phyloP scores from a whole-genome alignment of 106 monocot genomes.

The Alisma plantagoaquatica region DNA sequence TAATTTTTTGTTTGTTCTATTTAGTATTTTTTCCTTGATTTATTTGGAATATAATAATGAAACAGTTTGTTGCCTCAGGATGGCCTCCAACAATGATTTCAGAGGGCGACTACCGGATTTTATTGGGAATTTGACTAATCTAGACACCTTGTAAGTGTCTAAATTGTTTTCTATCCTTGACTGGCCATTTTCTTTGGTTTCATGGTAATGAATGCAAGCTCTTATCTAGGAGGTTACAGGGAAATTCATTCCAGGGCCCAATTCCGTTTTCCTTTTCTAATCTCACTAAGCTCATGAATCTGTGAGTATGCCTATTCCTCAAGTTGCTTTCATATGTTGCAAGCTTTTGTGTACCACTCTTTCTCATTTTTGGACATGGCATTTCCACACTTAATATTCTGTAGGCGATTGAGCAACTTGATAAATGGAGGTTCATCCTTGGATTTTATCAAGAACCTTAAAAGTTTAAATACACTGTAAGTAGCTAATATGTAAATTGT shows the following conservation, averaged over 20 bases:
- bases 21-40: too few species aligned
- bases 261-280: constrained; percentile 12
- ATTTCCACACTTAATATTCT: background rate
- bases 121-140: constrained; percentile 13
- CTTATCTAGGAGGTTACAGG: constrained; percentile 6
- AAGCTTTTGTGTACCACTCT: too few species aligned
- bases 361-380: too few species aligned
- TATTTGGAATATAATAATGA: too few species aligned
- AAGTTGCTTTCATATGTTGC: background rate
- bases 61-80: too few species aligned
- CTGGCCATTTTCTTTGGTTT: background rate
- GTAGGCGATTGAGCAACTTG: constrained; percentile 15
- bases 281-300: constrained; percentile 1
- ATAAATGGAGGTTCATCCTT: constrained; percentile 11
- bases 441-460: constrained; percentile 11
- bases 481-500: background rate
- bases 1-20: too few species aligned
- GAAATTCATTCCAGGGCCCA: constrained; percentile 20
- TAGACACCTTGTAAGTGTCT: background rate
- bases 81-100: constrained; percentile 18
- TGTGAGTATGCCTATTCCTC: constrained; percentile 7
- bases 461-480: constrained; percentile 12
- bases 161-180: background rate
- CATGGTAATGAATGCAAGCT: background rate
- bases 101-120: constrained; percentile 17